A percentile compares a stretch with the other conserved stretches of the same genome.
Evolutionary conservation across 495 filamentous ascomycete species (phyloP).

Genomic region (Neurospora discreta): DNA sequence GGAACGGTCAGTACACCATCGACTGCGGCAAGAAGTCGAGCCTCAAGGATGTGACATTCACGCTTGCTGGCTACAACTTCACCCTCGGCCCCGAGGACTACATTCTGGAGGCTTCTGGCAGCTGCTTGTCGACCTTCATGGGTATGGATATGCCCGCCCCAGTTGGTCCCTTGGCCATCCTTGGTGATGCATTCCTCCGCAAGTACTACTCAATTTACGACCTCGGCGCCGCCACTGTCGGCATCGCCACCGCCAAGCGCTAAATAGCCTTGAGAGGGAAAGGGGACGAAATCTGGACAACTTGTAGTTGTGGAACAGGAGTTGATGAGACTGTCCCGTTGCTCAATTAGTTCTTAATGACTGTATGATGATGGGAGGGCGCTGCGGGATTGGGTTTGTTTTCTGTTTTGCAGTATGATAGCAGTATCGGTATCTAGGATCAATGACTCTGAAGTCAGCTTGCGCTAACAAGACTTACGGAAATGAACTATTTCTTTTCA

Average conservation of each 20-base stretch:
- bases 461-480: background rate
- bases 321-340: background rate
- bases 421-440: background rate
- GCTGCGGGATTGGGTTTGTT: background rate
- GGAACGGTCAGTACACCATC: conserved; percentile 86
- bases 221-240: conserved; percentile 71
- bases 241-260: conserved; percentile 72
- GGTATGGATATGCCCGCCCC: conserved; percentile 95
- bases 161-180: conserved; percentile 84
- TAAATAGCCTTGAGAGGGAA: background rate
- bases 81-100: conserved; percentile 84
- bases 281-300: background rate
- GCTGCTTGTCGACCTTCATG: conserved; percentile 95
- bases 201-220: conserved; percentile 97
- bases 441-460: background rate
- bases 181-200: conserved; percentile 95
- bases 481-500: background rate
- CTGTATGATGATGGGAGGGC: background rate
- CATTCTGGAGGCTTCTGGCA: conserved; percentile 88
- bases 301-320: background rate
- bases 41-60: conserved; percentile 84
- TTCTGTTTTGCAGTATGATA: background rate
- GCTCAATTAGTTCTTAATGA: background rate
- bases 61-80: conserved; percentile 78
- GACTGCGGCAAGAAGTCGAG: conserved; percentile 76